phyloP scores from a whole-genome alignment of 2,329 filamentous ascomycete species.

The Aspergillus oerlinghausenensis region DNA sequence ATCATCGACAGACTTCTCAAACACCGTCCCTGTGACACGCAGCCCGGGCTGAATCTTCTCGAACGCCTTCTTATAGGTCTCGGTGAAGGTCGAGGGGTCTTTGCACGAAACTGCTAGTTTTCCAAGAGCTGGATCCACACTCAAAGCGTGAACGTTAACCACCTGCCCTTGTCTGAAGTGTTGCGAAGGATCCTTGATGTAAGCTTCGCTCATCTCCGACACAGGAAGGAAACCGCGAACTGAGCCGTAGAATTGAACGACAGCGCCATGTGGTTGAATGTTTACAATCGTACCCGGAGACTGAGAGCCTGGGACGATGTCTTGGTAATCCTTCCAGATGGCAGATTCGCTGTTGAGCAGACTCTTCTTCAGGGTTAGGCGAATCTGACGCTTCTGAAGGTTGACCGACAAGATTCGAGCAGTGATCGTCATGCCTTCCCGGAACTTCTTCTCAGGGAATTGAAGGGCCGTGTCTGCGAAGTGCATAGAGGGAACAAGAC shows the following conservation, averaged over 20 bases:
- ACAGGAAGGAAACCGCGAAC: conserved; percentile 85
- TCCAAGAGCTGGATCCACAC: conserved; percentile 65
- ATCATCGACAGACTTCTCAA: conserved; percentile 74
- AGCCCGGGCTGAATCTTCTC: conserved; percentile 69
- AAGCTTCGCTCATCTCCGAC: conserved; percentile 97
- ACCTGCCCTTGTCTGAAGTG: conserved; percentile 91
- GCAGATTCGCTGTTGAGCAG: conserved; percentile 81
- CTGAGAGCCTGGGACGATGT: conserved; percentile 68
- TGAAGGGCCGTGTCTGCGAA: conserved; percentile 82
- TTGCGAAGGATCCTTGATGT: conserved; percentile 79
- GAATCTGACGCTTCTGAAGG: conserved; percentile 68
- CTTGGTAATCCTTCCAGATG: conserved; percentile 73
- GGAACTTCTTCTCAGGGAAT: conserved; percentile 94
- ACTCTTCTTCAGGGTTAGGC: conserved; percentile 89
- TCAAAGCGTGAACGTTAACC: conserved; percentile 82
- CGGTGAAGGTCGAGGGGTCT: conserved; percentile 73
- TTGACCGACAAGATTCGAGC: conserved; percentile 80
- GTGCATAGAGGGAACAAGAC: conserved; percentile 84
- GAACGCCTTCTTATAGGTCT: conserved; percentile 69
- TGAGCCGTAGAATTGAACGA: conserved; percentile 85
- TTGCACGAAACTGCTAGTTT: conserved; percentile 90
- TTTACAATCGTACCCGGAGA: conserved; percentile 84
- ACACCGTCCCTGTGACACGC: conserved; percentile 71
- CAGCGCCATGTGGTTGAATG: conserved; percentile 70
- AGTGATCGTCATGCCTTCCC: conserved; percentile 78